Base-by-base conservation (phyloP, 2,329 filamentous ascomycete genomes). In the Microascus cirrosus region DNA sequence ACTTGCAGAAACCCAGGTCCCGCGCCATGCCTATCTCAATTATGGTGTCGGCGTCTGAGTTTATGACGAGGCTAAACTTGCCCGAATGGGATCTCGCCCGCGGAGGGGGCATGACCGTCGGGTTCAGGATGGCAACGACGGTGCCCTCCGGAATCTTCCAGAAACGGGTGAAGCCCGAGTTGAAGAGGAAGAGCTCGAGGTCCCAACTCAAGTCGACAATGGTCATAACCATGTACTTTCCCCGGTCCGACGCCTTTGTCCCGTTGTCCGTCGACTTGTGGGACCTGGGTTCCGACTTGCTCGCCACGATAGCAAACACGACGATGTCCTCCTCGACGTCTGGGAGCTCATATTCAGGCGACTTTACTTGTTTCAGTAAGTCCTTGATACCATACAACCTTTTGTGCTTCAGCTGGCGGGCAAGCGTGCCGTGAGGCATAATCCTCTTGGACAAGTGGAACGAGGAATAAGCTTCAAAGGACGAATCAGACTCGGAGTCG, bases 61-160 rank as follows among this genome's bases (percentile, higher is more conserved):
- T 89, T 62, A 99, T 81, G 15, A 90, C 88, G 4, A 99, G 77
- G 55, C 86, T 90, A 72, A 97, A 99, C 35, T 84, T 83, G 28
- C 91, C 91, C 0, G 88, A 93, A 61, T 92, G 89, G 18, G 83
- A 78, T 60, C 84, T 85, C 22, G 85, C 82, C 1, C 83, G 83
- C 0, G 88, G 87, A 0, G 93, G 93, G 2, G 93, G 90, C 84
- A 99, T 89, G 64, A 97, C 87, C 20, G 78, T 84, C 1, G 94
- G 94, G 67, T 99, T 99, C 34, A 99, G 77, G 28, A 99, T 89
- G 5, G 93, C 94, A 58, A 99, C 78, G 1, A 97, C 81, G 0
- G 92, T 96, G n/a, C 94, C 94, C 1, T 90, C 82, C 0, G 85
- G 85, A n/a, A 97, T 76, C 68, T 95, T 95, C 87, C 93, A 97